phyloP scores from a whole-genome alignment of 441 rosid species.

The Cnidoscolus chayamansa region DNA sequence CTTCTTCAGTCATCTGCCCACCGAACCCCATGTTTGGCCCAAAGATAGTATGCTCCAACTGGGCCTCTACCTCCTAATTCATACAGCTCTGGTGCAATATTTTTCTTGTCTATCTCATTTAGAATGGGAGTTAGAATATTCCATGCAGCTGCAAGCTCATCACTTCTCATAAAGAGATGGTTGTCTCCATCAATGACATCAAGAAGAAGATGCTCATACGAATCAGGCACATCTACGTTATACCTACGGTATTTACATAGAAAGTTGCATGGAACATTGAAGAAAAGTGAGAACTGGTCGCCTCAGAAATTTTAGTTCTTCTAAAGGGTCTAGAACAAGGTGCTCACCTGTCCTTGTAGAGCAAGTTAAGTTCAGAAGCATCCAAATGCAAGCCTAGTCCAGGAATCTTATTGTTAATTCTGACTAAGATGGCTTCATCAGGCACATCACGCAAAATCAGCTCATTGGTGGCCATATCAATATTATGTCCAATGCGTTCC shows the following conservation, averaged over 20 bases:
- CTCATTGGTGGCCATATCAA: slow-evolving; percentile 57
- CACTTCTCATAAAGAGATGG: slow-evolving; percentile 77
- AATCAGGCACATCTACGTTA: slow-evolving; percentile 65
- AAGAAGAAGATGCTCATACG: slow-evolving; percentile 71
- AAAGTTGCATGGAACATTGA: background rate
- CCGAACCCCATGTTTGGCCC: slow-evolving; percentile 60
- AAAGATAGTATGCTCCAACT: slow-evolving; percentile 63
- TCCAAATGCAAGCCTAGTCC: slow-evolving; percentile 76
- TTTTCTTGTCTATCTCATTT: slow-evolving; percentile 56
- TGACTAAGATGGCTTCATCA: slow-evolving; percentile 72
- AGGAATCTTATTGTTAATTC: slow-evolving; percentile 71
- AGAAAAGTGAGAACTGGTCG: background rate
- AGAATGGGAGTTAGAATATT: slow-evolving; percentile 49
- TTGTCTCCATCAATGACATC: slow-evolving; percentile 80
- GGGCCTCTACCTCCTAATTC: slow-evolving; percentile 83
- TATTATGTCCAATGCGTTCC: slow-evolving; percentile 48
- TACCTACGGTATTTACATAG: slow-evolving; percentile 40
- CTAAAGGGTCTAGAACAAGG: background rate
- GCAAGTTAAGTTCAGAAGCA: slow-evolving; percentile 72
- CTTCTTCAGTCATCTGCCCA: slow-evolving; percentile 54
- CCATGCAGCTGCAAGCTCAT: slow-evolving; percentile 81
- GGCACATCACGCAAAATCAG: slow-evolving; percentile 61
- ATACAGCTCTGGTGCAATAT: slow-evolving; percentile 54
- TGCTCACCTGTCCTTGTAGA: slow-evolving; percentile 62
- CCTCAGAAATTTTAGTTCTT: background rate